Evolutionary conservation across 768 basidiomycete species (phyloP).

Genomic region (Auricularia sp.): DNA sequence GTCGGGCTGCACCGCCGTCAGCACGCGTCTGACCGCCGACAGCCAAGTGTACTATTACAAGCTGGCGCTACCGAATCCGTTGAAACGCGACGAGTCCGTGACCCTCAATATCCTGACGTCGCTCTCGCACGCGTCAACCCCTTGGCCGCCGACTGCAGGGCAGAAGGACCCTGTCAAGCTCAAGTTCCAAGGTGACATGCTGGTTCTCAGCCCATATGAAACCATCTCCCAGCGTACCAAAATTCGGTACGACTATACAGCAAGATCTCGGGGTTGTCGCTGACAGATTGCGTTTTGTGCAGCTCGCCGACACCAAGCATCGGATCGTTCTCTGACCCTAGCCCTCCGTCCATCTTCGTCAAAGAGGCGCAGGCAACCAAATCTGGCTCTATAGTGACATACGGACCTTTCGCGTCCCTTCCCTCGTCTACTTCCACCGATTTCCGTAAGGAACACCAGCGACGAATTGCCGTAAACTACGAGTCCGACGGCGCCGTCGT

Average conservation of each 20-base stretch:
- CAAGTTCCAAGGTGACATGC: conserved; percentile 65
- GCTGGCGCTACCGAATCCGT: conserved; percentile 50
- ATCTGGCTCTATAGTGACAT: conserved; percentile 72
- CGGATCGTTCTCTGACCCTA: conserved; percentile 61
- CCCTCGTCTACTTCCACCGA: conserved; percentile 47
- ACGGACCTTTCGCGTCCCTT: conserved; percentile 78
- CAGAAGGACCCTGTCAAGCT: conserved; percentile 75
- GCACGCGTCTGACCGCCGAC: neutral
- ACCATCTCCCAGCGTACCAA: conserved; percentile 81
- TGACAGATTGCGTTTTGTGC: neutral
- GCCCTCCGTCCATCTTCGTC: conserved; percentile 48
- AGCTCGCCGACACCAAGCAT: conserved; percentile 69
- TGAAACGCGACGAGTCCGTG: conserved; percentile 49
- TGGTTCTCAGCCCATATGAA: conserved; percentile 76
- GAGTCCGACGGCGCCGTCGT: conserved; percentile 72
- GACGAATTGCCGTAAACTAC: conserved; percentile 68
- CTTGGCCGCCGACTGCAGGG: conserved; percentile 62
- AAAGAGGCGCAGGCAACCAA: conserved; percentile 55
- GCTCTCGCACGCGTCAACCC: conserved; percentile 65
- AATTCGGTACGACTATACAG: conserved; percentile 49
- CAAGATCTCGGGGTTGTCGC: neutral
- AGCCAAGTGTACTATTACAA: conserved; percentile 45
- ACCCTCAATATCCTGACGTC: conserved; percentile 74
- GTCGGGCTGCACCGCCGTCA: conserved; percentile 5
- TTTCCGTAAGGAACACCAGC: conserved; percentile 54